A percentile compares a stretch with the other conserved stretches of the same genome.
Evolutionary conservation across 2,329 filamentous ascomycete species (phyloP).

Genomic region (Venturiaceae sp.): DNA sequence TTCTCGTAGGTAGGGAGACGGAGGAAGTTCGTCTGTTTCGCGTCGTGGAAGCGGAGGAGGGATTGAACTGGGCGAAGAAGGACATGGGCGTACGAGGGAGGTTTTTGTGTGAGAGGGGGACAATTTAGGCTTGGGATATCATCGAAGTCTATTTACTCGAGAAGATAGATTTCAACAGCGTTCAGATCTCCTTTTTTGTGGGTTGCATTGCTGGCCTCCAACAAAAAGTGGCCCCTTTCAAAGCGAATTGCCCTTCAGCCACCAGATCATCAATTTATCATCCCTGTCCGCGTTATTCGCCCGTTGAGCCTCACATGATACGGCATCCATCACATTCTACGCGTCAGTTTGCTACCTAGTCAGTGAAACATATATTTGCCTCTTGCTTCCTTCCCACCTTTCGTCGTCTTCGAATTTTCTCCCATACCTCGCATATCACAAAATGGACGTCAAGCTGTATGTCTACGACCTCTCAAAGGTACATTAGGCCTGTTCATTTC

Average conservation of each 20-base stretch:
- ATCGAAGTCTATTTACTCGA: neutral
- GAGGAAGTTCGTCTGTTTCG: conserved; percentile 37
- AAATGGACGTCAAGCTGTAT: conserved; percentile 41
- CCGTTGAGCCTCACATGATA: neutral
- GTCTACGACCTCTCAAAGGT: conserved; percentile 42
- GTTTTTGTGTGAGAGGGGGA: neutral
- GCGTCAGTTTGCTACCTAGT: neutral
- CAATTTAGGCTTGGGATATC: neutral
- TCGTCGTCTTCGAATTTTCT: neutral
- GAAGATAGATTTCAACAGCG: no score
- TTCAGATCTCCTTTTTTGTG: no score
- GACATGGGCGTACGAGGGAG: conserved; percentile 25
- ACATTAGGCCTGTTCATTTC: conserved; percentile 9
- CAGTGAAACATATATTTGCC: neutral
- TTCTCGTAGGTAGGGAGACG: conserved; percentile 37
- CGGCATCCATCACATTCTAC: neutral
- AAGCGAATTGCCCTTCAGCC: neutral
- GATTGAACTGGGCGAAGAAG: conserved; percentile 41
- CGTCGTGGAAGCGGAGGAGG: conserved; percentile 26
- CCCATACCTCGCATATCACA: neutral
- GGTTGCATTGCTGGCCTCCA: neutral
- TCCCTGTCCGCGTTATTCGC: neutral
- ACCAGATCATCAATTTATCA: neutral
- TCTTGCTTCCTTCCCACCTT: neutral
- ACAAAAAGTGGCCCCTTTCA: neutral